Evolutionary conservation across 139 green algal genomes (phyloP).

Genomic region (Coelastrella sp.): DNA sequence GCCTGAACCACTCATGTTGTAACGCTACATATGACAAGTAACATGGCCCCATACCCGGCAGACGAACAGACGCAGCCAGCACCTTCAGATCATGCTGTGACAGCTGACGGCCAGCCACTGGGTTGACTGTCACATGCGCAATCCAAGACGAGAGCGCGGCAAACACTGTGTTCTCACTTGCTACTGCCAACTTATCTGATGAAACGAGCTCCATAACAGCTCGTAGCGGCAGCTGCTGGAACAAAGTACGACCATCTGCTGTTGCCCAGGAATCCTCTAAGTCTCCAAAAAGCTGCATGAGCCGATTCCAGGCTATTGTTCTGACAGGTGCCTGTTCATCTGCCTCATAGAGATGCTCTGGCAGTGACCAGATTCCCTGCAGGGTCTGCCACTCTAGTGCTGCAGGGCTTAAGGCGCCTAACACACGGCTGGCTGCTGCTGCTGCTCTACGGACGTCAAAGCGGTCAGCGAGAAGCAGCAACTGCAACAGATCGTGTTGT

Average conservation of each 20-base stretch:
- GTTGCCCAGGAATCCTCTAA: slow-evolving; percentile 29
- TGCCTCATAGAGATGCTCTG: slow-evolving; percentile 29
- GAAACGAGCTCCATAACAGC: slow-evolving; percentile 15
- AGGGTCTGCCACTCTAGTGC: slow-evolving; percentile 32
- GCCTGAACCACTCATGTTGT: slow-evolving; percentile 39
- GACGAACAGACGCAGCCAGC: slow-evolving; percentile 28
- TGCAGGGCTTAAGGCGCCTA: slow-evolving; percentile 23
- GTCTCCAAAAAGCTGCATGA: slow-evolving; percentile 43
- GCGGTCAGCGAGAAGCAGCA: slow-evolving; percentile 37
- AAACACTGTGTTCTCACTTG: slow-evolving; percentile 44
- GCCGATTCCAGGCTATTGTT: slow-evolving; percentile 18
- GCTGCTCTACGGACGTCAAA: slow-evolving; percentile 26
- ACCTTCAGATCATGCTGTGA: slow-evolving; percentile 2
- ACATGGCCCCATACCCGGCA: slow-evolving; percentile 12
- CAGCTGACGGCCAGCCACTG: not conserved
- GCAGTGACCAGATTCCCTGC: slow-evolving; percentile 3
- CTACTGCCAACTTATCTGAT: slow-evolving; percentile 17
- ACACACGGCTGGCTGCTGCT: slow-evolving; percentile 1
- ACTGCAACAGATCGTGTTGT: slow-evolving; percentile 35
- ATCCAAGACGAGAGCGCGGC: slow-evolving; percentile 38
- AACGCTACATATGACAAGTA: slow-evolving; percentile 36
- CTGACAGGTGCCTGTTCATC: slow-evolving; percentile 11
- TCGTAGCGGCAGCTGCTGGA: slow-evolving; percentile 36
- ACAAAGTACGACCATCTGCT: slow-evolving; percentile 21
- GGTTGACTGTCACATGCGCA: not conserved